Conservation (phyloP, 805 yeast genomes). For the Wickerhamiella vanderwaltii region DNA sequence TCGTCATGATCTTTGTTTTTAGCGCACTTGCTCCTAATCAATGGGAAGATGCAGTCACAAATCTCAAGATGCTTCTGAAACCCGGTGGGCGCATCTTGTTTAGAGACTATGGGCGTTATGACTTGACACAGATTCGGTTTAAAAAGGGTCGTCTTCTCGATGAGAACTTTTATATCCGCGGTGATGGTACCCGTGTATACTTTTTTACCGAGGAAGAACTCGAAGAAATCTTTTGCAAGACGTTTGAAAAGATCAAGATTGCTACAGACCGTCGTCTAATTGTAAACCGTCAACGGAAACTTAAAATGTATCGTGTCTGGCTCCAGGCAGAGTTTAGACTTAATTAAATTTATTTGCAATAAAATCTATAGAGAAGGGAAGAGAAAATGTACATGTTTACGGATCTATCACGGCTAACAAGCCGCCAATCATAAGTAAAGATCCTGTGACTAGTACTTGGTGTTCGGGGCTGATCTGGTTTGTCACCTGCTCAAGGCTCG, state of each 20-base stretch:
- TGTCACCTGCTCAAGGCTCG: slow-evolving; percentile 65
- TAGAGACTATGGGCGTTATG: slow-evolving; percentile 93
- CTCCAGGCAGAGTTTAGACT: slow-evolving; percentile 75
- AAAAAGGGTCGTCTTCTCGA: slow-evolving; percentile 77
- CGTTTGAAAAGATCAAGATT: slow-evolving; percentile 58
- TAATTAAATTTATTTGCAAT: too few relatives aligned
- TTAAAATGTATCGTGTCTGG: slow-evolving; percentile 97
- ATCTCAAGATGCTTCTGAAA: slow-evolving; percentile 59
- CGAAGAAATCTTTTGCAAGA: slow-evolving; percentile 51
- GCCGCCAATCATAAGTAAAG: slow-evolving; percentile 91
- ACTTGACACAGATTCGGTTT: slow-evolving; percentile 87
- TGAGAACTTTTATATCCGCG: slow-evolving; percentile 90
- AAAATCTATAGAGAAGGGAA: not conserved
- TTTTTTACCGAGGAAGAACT: slow-evolving; percentile 93
- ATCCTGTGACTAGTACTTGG: slow-evolving; percentile 87
- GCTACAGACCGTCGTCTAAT: slow-evolving; percentile 84
- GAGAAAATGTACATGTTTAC: not conserved
- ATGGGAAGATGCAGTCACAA: slow-evolving; percentile 71
- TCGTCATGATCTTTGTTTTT: slow-evolving; percentile 91
- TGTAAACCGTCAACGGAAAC: slow-evolving; percentile 80
- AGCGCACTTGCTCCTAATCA: slow-evolving; percentile 86
- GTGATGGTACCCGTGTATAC: slow-evolving; percentile 96
- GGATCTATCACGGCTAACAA: slow-evolving; percentile 68
- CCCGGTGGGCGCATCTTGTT: slow-evolving; percentile 88
- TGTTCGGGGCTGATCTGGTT: slow-evolving; percentile 34